Conservation (phyloP, 306 rosid genomes). For the Fagus sylvatica region DNA sequence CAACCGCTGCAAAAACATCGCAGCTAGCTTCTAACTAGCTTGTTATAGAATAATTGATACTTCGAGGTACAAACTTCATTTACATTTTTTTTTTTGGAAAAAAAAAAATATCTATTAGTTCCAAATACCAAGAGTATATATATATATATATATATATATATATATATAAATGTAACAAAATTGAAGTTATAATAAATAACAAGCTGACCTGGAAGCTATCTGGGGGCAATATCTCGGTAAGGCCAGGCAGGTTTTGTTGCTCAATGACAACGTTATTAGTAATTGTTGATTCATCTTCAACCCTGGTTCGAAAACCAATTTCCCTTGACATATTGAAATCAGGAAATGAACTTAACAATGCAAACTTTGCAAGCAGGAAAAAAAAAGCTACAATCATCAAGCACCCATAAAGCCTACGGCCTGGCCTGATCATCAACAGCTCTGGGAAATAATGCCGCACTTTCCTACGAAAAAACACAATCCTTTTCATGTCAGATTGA, state of each 20-base stretch:
- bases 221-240: constrained; percentile 6
- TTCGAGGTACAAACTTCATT: too few species aligned
- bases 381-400: constrained; percentile 40
- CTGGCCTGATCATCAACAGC: constrained; percentile 1
- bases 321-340: constrained; percentile 17
- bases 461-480: constrained; percentile 17
- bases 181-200: not conserved
- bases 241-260: not conserved
- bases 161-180: not conserved
- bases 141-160: not conserved
- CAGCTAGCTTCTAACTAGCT: too few species aligned
- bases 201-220: constrained; percentile 29
- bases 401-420: constrained; percentile 22
- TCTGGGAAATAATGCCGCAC: constrained; percentile 22
- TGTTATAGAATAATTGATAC: too few species aligned
- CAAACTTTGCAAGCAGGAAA: constrained; percentile 42
- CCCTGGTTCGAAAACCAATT: not conserved
- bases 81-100: too few species aligned
- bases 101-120: too few species aligned
- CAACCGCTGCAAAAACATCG: too few species aligned
- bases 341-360: constrained; percentile 36
- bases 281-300: not conserved
- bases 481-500: constrained; percentile 6
- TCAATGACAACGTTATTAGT: not conserved
- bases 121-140: too few species aligned